Evolutionary conservation across 352 stramenopile genomes (phyloP).

Genomic region (Globisporangium barbulae): DNA sequence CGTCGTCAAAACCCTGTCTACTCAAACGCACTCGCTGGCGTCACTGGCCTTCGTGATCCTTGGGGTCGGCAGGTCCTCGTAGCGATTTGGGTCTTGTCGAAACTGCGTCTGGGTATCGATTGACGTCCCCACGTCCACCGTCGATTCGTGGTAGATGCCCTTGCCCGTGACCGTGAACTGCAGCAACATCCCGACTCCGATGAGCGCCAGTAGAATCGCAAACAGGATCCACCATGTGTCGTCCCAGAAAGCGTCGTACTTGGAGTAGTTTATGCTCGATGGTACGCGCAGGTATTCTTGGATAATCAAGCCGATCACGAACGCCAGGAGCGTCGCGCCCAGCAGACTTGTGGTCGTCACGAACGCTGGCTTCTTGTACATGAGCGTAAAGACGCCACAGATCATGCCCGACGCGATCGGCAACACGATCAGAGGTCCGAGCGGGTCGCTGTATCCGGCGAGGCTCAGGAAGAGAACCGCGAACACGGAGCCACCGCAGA

Average conservation of each 20-base stretch:
- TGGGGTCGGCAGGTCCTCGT: background rate
- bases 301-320: no score
- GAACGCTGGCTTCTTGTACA: background rate
- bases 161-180: background rate
- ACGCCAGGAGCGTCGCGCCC: background rate
- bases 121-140: no score
- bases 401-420: background rate
- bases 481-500: background rate
- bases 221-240: background rate
- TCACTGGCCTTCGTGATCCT: no score
- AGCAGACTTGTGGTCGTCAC: background rate
- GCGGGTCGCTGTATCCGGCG: background rate
- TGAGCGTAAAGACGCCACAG: background rate
- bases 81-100: background rate
- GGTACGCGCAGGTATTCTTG: no score
- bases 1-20: no score
- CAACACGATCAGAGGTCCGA: background rate
- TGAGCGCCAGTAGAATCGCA: slow-evolving; percentile 19
- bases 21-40: no score
- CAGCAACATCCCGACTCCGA: slow-evolving; percentile 13
- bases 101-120: no score
- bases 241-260: no score
- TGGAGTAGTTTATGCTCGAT: no score
- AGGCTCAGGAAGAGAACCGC: background rate
- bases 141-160: background rate